A percentile compares a stretch with the other conserved stretches of the same genome.
Evolutionary conservation across 2,329 filamentous ascomycete species (phyloP).

Genomic region (Raffaelea ambrosiae): DNA sequence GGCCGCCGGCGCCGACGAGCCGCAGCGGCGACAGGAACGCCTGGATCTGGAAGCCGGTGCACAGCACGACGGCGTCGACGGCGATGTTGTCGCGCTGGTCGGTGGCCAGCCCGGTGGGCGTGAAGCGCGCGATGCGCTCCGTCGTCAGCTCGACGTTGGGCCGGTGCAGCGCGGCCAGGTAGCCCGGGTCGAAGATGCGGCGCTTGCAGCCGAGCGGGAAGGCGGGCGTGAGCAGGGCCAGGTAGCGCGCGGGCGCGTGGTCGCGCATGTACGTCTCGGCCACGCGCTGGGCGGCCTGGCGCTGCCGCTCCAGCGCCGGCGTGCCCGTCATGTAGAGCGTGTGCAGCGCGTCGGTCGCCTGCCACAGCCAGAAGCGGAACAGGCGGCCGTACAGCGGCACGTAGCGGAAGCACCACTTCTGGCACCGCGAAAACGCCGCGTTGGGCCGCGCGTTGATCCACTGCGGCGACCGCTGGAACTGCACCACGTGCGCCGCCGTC

Average conservation of each 20-base stretch:
- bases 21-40: conserved; percentile 19
- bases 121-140: conserved; percentile 29
- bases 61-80: conserved; percentile 34
- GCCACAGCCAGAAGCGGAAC: conserved; percentile 13
- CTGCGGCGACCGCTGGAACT: conserved; percentile 18
- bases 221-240: conserved; percentile 21
- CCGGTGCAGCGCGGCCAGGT: conserved; percentile 20
- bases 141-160: conserved; percentile 30
- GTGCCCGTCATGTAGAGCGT: conserved; percentile 8
- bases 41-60: conserved; percentile 31
- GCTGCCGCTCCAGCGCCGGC: conserved; percentile 7
- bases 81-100: conserved; percentile 30
- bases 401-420: conserved; percentile 16
- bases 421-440: conserved; percentile 4
- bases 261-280: conserved; percentile 17
- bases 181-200: conserved; percentile 24
- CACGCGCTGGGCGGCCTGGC: conserved; percentile 8
- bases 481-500: conserved; percentile 14
- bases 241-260: conserved; percentile 19
- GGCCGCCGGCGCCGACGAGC: conserved; percentile 16
- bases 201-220: conserved; percentile 27
- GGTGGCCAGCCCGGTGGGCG: conserved; percentile 28
- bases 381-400: conserved; percentile 15
- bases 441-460: conserved; percentile 19
- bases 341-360: conserved; percentile 17